A percentile compares a stretch with the other conserved stretches of the same genome.
These are phyloP conservation scores for Oehlia diaphana DNA, from an alignment of 192 early-diverging fungal species.

Conservation along the genomic window DNA sequence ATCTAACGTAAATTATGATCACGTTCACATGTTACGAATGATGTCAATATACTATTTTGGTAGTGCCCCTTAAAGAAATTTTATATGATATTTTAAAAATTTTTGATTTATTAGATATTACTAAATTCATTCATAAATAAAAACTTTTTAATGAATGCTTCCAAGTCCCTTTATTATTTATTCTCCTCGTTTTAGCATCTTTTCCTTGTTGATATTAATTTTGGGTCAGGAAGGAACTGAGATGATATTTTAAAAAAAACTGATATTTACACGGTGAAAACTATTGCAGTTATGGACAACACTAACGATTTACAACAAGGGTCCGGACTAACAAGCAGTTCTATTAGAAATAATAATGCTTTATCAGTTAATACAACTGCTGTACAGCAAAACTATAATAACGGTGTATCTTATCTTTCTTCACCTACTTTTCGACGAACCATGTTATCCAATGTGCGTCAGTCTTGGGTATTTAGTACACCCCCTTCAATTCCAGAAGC, in stretches of 20 bases:
- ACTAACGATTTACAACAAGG: background rate
- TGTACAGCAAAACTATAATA: background rate
- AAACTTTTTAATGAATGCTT: background rate
- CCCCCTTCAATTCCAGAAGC: conserved; percentile 13
- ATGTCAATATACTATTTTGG: background rate
- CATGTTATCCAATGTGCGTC: background rate
- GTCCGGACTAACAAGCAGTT: background rate
- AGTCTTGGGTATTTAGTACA: conserved; percentile 25
- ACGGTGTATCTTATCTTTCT: background rate
- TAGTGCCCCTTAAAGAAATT: background rate
- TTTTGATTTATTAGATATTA: background rate
- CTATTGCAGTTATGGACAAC: background rate
- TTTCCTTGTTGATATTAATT: too few species aligned
- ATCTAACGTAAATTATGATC: too few species aligned
- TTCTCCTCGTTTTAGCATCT: background rate
- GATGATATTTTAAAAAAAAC: too few species aligned
- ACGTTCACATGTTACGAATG: background rate
- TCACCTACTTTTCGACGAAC: conserved; percentile 15
- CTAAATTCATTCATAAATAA: background rate
- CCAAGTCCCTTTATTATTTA: background rate
- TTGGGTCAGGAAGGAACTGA: too few species aligned
- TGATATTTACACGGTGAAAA: background rate
- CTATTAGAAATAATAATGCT: background rate
- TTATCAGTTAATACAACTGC: background rate
- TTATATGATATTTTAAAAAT: background rate